Percentiles rank a stretch among this genome's conserved stretches.
These are phyloP conservation scores for Aspergillus felis DNA, from an alignment of 2,329 filamentous ascomycete species.

Conservation along the genomic window DNA sequence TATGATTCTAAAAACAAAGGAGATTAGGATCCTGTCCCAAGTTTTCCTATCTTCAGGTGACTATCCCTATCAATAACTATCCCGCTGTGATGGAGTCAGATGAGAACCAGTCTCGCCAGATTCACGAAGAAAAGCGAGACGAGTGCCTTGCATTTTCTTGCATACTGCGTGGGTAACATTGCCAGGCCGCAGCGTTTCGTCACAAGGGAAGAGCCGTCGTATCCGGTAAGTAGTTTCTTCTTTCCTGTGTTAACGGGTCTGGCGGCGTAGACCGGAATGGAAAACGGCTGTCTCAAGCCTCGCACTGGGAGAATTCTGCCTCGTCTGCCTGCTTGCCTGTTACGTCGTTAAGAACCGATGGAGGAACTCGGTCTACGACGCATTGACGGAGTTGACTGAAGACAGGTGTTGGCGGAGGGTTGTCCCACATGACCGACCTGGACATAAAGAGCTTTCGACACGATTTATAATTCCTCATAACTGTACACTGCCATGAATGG, in stretches of 20 bases:
- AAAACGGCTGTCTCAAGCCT: slow-evolving; percentile 29
- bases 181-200: slow-evolving; percentile 8
- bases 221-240: slow-evolving; percentile 19
- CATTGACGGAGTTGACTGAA: slow-evolving; percentile 20
- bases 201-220: slow-evolving; percentile 27
- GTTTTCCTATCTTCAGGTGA: background rate
- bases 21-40: background rate
- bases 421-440: slow-evolving; percentile 33
- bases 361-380: slow-evolving; percentile 25
- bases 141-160: slow-evolving; percentile 49
- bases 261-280: slow-evolving; percentile 28
- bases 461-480: too few relatives aligned
- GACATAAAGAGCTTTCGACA: slow-evolving; percentile 29
- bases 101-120: slow-evolving; percentile 15
- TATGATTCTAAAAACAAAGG: background rate
- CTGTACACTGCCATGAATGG: too few relatives aligned
- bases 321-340: slow-evolving; percentile 25
- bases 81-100: too few relatives aligned
- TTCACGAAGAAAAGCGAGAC: slow-evolving; percentile 33
- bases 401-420: slow-evolving; percentile 25
- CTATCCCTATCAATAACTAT: background rate
- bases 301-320: slow-evolving; percentile 26
- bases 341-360: slow-evolving; percentile 30
- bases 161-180: slow-evolving; percentile 20
- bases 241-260: background rate